These are phyloP conservation scores for Trichoderma arundinaceum DNA, from an alignment of 2,329 filamentous ascomycete species.

Conservation along the genomic window DNA sequence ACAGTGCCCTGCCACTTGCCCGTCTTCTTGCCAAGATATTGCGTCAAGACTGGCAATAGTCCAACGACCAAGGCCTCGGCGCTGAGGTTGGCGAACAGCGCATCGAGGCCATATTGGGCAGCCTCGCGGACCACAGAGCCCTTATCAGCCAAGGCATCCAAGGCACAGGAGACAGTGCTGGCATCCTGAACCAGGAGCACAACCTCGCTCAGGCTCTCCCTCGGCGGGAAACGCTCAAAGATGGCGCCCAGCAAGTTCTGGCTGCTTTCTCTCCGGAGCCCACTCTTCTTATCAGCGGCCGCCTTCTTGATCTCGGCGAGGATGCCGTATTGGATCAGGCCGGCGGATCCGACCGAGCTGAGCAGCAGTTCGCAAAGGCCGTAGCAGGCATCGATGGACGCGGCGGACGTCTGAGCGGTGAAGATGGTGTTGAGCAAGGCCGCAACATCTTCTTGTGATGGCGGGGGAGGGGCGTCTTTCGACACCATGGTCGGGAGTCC, in stretches of 20 bases:
- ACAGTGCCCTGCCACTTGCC: constrained; percentile 98
- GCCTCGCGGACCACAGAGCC: constrained; percentile 85
- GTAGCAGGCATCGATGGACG: constrained; percentile 69
- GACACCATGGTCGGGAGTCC: constrained; percentile 51
- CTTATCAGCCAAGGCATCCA: constrained; percentile 91
- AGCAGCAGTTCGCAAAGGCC: constrained; percentile 64
- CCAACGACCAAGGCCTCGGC: constrained; percentile 83
- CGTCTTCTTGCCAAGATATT: constrained; percentile 80
- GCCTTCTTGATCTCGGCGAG: constrained; percentile 69
- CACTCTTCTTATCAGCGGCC: constrained; percentile 91
- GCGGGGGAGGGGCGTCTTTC: constrained; percentile 59
- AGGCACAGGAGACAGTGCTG: constrained; percentile 70
- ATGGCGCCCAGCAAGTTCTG: constrained; percentile 95
- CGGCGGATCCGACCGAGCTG: constrained; percentile 59
- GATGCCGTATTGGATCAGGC: constrained; percentile 60
- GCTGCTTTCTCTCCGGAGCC: constrained; percentile 81
- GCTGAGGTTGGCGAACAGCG: constrained; percentile 78
- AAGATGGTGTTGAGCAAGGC: constrained; percentile 71
- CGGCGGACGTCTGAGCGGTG: constrained; percentile 69
- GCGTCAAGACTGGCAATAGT: constrained; percentile 74
- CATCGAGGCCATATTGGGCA: constrained; percentile 91
- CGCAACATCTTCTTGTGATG: constrained; percentile 69
- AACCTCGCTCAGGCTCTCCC: constrained; percentile 79
- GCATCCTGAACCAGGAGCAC: constrained; percentile 83
- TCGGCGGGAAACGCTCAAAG: constrained; percentile 84